phyloP scores from a whole-genome alignment of 495 filamentous ascomycete species.

The Aspergillus leporis region DNA sequence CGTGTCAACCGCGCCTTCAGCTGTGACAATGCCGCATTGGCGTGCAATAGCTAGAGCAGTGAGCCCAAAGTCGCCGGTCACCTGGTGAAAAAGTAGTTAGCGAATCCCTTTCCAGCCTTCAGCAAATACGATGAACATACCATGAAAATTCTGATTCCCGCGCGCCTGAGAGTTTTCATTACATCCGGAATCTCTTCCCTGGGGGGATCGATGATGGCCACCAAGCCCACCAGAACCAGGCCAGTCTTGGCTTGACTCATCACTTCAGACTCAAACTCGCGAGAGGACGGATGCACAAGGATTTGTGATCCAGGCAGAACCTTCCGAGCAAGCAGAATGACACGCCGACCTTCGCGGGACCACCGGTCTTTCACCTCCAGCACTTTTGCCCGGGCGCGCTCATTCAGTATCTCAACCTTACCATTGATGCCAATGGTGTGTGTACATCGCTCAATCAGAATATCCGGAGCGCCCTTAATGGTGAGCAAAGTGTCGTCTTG shows the following conservation, averaged over 20 bases:
- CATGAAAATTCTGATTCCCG: conserved; percentile 68
- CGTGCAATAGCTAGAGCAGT: conserved; percentile 66
- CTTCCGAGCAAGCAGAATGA: conserved; percentile 66
- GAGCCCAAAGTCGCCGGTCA: conserved; percentile 67
- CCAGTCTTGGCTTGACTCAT: conserved; percentile 45
- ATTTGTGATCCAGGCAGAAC: conserved; percentile 39
- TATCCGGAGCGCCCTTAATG: conserved; percentile 67
- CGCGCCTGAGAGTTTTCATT: conserved; percentile 55
- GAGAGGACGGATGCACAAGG: conserved; percentile 31
- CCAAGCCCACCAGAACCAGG: conserved; percentile 61
- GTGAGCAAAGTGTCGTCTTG: conserved; percentile 33
- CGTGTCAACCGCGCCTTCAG: conserved; percentile 17
- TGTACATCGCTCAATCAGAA: conserved; percentile 57
- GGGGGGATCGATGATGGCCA: conserved; percentile 68
- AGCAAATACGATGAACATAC: conserved; percentile 2
- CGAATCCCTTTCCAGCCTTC: not conserved
- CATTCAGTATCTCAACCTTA: conserved; percentile 41
- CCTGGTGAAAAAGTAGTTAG: conserved; percentile 8
- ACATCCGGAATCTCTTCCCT: conserved; percentile 64
- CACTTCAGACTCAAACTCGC: conserved; percentile 54
- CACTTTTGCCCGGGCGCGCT: conserved; percentile 36
- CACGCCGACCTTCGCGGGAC: conserved; percentile 63
- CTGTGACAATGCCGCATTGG: conserved; percentile 62
- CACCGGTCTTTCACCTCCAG: conserved; percentile 58
- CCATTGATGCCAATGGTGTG: conserved; percentile 51